Conservation (phyloP, 1,284 basidiomycete species). For the Pascua guehoae region DNA sequence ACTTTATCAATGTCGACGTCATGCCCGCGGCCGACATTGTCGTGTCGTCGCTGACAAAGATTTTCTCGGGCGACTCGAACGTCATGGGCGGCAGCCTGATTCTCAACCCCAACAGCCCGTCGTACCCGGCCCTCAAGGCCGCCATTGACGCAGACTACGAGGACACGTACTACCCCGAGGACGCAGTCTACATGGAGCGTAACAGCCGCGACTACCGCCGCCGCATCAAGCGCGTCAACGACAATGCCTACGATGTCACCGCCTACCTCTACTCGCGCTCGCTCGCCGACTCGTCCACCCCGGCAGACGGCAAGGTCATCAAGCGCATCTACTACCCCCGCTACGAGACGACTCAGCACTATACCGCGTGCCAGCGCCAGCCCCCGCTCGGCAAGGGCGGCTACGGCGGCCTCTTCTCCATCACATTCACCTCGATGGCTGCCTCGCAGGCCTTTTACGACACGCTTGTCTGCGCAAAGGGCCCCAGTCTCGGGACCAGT, state of each 20-base stretch:
- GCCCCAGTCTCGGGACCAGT: constrained; percentile 91
- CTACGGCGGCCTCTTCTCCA: constrained; percentile 86
- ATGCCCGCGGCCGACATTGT: constrained; percentile 86
- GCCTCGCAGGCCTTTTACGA: constrained; percentile 86
- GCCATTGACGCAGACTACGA: constrained; percentile 67
- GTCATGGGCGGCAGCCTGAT: constrained; percentile 96
- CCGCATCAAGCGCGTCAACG: constrained; percentile 74
- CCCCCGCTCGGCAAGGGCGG: constrained; percentile 58
- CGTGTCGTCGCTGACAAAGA: constrained; percentile 89
- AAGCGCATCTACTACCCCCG: constrained; percentile 89
- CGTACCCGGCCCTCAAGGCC: constrained; percentile 64
- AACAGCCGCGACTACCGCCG: constrained; percentile 88
- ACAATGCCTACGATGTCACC: constrained; percentile 77
- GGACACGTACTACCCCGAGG: constrained; percentile 85
- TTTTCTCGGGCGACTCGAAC: constrained; percentile 92
- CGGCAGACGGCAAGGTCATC: constrained; percentile 54
- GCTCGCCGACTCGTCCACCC: constrained; percentile 32
- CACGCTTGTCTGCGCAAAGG: constrained; percentile 75
- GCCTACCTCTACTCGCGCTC: constrained; percentile 69
- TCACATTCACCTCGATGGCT: constrained; percentile 70
- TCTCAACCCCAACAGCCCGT: constrained; percentile 71
- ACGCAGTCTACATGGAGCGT: constrained; percentile 94
- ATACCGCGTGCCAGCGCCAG: constrained; percentile 56
- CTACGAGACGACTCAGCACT: constrained; percentile 70
- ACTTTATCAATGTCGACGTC: constrained; percentile 92